Conservation (phyloP, 305 asterid genomes). For the Fraxinus sp. region DNA sequence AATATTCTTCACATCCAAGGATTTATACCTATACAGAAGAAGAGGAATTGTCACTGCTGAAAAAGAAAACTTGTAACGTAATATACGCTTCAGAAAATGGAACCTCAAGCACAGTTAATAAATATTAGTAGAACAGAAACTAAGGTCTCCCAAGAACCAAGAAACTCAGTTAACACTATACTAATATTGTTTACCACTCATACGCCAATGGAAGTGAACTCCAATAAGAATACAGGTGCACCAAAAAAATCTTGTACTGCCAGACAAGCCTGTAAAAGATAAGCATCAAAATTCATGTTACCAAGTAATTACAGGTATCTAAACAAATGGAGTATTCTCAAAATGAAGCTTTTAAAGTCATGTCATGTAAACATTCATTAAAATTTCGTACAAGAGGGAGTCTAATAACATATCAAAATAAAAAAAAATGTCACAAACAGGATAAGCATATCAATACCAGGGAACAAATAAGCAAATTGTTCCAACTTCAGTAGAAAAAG, state of each 20-base stretch:
- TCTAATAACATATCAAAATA: not conserved
- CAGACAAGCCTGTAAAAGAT: slow-evolving; percentile 64
- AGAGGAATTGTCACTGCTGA: slow-evolving; percentile 22
- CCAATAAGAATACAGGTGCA: slow-evolving; percentile 96
- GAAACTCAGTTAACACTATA: slow-evolving; percentile 20
- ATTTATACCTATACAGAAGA: slow-evolving; percentile 67
- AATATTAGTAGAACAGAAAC: slow-evolving; percentile 16
- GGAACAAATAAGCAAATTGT: not conserved
- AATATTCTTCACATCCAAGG: slow-evolving; percentile 95
- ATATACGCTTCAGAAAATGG: slow-evolving; percentile 15
- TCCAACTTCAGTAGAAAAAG: not conserved
- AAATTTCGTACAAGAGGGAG: not conserved
- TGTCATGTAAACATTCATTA: not conserved
- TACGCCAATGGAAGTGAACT: slow-evolving; percentile 80
- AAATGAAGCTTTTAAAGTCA: slow-evolving; percentile 10
- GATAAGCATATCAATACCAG: not conserved
- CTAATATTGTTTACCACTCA: slow-evolving; percentile 58
- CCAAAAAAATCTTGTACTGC: slow-evolving; percentile 84
- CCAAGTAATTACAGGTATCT: not conserved
- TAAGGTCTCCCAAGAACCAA: slow-evolving; percentile 14
- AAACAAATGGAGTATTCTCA: not conserved
- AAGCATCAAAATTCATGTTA: slow-evolving; percentile 18
- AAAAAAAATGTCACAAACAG: not conserved
- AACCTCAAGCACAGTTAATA: slow-evolving; percentile 1
- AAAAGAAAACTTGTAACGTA: slow-evolving; percentile 14